Evolutionary conservation across 495 filamentous ascomycete genomes (phyloP).

Genomic region (Articulospora tetracladia): DNA sequence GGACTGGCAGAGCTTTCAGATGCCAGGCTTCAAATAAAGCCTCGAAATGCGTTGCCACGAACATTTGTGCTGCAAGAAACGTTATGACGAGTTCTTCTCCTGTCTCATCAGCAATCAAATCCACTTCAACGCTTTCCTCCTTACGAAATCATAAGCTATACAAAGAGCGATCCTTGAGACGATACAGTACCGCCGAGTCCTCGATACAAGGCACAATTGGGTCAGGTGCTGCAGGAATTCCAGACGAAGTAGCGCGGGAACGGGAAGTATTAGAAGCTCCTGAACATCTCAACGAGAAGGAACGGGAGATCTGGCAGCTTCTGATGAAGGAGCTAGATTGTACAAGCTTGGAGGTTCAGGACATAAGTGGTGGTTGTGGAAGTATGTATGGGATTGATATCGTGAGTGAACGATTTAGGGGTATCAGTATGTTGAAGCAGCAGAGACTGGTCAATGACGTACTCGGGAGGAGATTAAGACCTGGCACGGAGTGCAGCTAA

Average conservation of each 20-base stretch:
- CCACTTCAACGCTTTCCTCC: background rate
- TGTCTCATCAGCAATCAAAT: background rate
- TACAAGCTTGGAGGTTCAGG: constrained; percentile 55
- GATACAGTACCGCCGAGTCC: constrained; percentile 1
- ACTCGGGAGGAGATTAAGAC: constrained; percentile 64
- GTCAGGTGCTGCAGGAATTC: constrained; percentile 9
- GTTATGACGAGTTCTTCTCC: background rate
- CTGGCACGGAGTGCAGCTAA: constrained; percentile 75
- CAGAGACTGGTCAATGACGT: constrained; percentile 67
- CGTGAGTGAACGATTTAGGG: constrained; percentile 59
- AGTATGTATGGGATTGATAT: constrained; percentile 77
- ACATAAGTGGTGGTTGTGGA: constrained; percentile 75
- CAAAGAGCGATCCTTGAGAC: background rate
- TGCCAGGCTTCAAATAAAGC: background rate
- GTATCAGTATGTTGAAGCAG: constrained; percentile 63
- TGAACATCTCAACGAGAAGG: constrained; percentile 43
- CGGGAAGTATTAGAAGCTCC: constrained; percentile 30
- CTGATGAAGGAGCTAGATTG: constrained; percentile 39
- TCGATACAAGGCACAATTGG: constrained; percentile 12
- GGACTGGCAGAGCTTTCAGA: constrained; percentile 6
- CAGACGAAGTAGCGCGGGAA: background rate
- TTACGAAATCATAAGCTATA: background rate
- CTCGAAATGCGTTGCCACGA: constrained; percentile 7
- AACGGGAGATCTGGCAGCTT: constrained; percentile 43
- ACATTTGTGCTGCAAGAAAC: constrained; percentile 4